Evolutionary conservation across 2,329 filamentous ascomycete species (phyloP).

Genomic region (Acrodontium crateriforme): DNA sequence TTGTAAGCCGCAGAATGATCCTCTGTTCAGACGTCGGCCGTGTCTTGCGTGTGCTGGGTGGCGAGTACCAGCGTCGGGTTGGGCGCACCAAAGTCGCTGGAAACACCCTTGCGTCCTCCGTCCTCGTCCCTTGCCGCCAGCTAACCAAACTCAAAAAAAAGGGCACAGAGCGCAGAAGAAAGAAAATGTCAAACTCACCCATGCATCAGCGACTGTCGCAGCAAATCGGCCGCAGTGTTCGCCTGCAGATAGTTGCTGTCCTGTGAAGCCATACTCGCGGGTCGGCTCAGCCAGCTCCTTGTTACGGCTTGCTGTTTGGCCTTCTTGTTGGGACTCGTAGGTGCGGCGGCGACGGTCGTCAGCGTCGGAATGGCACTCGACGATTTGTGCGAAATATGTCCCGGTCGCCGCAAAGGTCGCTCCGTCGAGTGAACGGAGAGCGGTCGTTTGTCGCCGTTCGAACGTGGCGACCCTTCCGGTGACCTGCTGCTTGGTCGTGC

Average conservation of each 20-base stretch:
- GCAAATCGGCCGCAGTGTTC: constrained; percentile 41
- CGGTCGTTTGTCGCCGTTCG: too few species aligned
- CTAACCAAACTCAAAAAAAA: constrained; percentile 1
- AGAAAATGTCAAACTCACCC: constrained; percentile 33
- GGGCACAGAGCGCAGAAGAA: constrained; percentile 11
- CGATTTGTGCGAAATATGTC: constrained; percentile 24
- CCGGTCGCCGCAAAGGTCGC: constrained; percentile 15
- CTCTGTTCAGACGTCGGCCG: neutral
- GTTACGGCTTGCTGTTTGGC: constrained; percentile 8
- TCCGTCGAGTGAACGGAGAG: too few species aligned
- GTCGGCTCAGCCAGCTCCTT: constrained; percentile 12
- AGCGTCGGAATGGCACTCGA: constrained; percentile 32
- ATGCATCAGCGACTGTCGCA: constrained; percentile 44
- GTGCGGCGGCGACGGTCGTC: constrained; percentile 16
- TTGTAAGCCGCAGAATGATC: neutral
- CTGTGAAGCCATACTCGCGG: constrained; percentile 7
- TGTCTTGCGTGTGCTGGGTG: neutral
- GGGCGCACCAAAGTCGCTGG: neutral
- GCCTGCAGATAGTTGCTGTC: constrained; percentile 32
- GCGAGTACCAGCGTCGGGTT: neutral
- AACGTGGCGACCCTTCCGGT: too few species aligned
- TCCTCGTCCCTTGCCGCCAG: too few species aligned
- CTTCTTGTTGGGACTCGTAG: constrained; percentile 3
- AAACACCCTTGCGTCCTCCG: too few species aligned
- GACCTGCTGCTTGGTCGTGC: too few species aligned